Base-by-base conservation (phyloP, 2,329 filamentous ascomycete species). In the Cercospora sesami region DNA sequence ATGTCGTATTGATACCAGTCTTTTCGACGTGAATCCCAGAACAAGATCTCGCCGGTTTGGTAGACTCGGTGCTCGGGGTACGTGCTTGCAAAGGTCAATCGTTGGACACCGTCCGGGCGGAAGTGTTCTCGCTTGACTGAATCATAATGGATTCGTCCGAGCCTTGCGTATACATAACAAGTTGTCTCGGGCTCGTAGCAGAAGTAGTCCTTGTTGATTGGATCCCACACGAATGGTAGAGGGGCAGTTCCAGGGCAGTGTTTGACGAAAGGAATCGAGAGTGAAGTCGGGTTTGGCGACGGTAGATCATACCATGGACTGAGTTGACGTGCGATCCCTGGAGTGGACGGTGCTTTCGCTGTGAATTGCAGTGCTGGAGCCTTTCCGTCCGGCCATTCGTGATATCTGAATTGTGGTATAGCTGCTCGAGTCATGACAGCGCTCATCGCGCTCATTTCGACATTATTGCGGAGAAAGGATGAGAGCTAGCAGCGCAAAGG, bases 131-230 rank as follows among this genome's bases (percentile, higher is more conserved):
- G 63, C 18, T 65, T 68, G 28, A 68, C 14, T n/a, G 63, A 45
- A 23, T 68, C 67, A 42, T 68, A 68, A 18, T 65, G 60, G 9
- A 68, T 45, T 16, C 67, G 51, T 4, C 67, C 67, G 23, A 65
- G 39, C 60, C 59, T 68, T 26, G 60, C 60, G 67, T 68, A 68
- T 26, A 68, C 39, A 26, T 65, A 68, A n/a, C 60, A 62, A 1
- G 63, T 66, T n/a, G 67, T 68, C 36, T 68, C 63, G 3, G 67
- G 59, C 16, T 68, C 67, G 5, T 68, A 68, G 59, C 67, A 65
- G 42, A 68, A 68, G 63, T 65, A 68, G 42, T 68, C 67, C 16
- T 39, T 58, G 53, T 65, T 63, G 21, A 68, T 14, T 4, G 63
- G 53, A 30, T 68, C 67, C 55, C 60, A 68, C 1, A 68, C 59